Conservation (phyloP, 805 yeast species). For the Torulaspora delbrueckii region DNA sequence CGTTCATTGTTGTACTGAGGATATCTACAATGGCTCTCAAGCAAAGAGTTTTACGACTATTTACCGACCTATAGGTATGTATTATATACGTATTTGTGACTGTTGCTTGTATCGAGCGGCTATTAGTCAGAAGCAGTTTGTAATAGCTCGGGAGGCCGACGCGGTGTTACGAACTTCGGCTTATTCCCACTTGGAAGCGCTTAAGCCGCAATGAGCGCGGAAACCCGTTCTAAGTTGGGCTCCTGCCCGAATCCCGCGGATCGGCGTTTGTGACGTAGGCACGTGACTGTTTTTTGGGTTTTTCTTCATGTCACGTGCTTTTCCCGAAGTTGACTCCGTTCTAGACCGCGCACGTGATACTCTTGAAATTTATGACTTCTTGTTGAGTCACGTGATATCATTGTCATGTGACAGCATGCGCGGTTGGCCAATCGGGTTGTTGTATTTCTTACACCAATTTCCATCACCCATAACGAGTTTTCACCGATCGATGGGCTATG, state of each 20-base stretch:
- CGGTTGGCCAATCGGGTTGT: neutral
- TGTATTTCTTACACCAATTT: neutral
- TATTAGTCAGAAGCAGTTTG: slow-evolving; percentile 2
- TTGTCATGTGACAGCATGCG: neutral
- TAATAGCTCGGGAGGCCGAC: neutral
- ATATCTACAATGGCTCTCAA: too few species aligned
- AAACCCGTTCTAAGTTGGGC: neutral
- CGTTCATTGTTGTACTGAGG: slow-evolving; percentile 3
- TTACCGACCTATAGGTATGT: too few species aligned
- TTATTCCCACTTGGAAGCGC: neutral
- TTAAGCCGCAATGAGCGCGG: neutral
- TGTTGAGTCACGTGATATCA: neutral
- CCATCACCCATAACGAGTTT: neutral
- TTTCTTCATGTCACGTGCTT: neutral
- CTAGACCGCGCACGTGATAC: too few species aligned
- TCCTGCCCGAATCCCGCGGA: neutral
- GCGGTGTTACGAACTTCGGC: neutral
- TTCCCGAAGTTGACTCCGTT: too few species aligned
- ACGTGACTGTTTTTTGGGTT: neutral
- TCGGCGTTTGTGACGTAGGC: neutral
- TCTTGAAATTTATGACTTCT: neutral
- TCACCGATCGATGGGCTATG: neutral
- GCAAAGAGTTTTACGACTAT: too few species aligned
- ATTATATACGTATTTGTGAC: neutral
- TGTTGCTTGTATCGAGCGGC: neutral